phyloP scores from a whole-genome alignment of 768 basidiomycete genomes.

The Podaxis sp. region DNA sequence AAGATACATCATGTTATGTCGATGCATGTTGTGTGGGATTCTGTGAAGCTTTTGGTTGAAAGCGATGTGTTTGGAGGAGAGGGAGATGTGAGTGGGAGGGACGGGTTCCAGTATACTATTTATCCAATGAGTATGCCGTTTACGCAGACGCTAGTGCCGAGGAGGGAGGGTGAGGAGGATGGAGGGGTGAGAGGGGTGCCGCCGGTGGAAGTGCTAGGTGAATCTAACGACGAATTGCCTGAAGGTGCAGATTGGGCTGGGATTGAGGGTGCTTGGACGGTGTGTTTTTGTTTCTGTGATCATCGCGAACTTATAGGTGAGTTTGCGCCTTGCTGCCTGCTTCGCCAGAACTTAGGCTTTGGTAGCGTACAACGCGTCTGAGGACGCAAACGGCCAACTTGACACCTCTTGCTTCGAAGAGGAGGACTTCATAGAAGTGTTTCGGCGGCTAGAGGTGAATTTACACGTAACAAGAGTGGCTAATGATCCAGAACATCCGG shows the following conservation, averaged over 20 bases:
- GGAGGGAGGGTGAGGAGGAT: conserved; percentile 26
- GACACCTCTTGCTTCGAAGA: conserved; percentile 51
- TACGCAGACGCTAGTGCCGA: conserved; percentile 50
- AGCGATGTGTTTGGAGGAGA: conserved; percentile 20
- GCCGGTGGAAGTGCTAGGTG: conserved; percentile 17
- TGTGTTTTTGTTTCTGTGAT: conserved; percentile 69
- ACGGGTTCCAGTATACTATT: conserved; percentile 32
- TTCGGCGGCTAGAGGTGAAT: conserved; percentile 47
- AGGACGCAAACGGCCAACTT: conserved; percentile 9
- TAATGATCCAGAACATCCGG: conserved; percentile 47
- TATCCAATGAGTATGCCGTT: conserved; percentile 53
- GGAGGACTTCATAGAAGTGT: conserved; percentile 50
- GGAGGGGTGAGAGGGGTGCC: conserved; percentile 25
- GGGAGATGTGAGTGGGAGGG: conserved; percentile 18
- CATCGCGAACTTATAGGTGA: conserved; percentile 64
- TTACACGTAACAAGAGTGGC: conserved; percentile 42
- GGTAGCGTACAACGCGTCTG: conserved; percentile 49
- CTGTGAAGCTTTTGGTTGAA: conserved; percentile 1
- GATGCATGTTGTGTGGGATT: conserved; percentile 46
- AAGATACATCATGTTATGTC: conserved; percentile 57
- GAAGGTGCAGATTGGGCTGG: conserved; percentile 53
- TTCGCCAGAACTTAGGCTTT: neutral
- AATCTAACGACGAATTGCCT: conserved; percentile 21
- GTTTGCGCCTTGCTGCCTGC: conserved; percentile 26
- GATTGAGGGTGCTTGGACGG: conserved; percentile 57